These are phyloP conservation scores for Boletus tomentosulus DNA, from an alignment of 768 basidiomycete genomes.

Conservation along the genomic window DNA sequence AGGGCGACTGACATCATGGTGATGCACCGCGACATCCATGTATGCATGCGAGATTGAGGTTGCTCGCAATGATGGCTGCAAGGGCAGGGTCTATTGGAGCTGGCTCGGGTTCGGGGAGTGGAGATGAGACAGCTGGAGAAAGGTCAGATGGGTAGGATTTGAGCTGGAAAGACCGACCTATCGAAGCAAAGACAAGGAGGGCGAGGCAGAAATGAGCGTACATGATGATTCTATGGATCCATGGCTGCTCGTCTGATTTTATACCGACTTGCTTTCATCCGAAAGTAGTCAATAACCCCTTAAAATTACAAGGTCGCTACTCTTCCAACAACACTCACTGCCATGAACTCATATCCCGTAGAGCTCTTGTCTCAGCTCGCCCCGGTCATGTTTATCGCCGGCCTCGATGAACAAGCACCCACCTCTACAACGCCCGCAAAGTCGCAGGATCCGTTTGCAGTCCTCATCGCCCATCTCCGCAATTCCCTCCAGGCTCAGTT, in stretches of 20 bases:
- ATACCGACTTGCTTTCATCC: neutral
- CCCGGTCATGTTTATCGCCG: constrained; percentile 81
- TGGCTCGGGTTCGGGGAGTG: constrained; percentile 20
- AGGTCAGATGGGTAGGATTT: neutral
- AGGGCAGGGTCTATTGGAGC: constrained; percentile 21
- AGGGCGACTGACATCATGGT: constrained; percentile 17
- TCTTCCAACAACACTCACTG: neutral
- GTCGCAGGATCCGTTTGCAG: constrained; percentile 55
- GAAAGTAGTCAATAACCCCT: neutral
- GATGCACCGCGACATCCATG: constrained; percentile 20
- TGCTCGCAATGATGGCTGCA: constrained; percentile 18
- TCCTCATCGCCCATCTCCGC: constrained; percentile 59
- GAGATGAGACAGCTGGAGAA: constrained; percentile 19
- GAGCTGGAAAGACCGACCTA: constrained; percentile 12
- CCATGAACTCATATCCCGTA: constrained; percentile 90
- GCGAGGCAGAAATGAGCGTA: constrained; percentile 14
- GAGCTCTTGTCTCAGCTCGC: constrained; percentile 86
- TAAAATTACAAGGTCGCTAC: too few relatives aligned
- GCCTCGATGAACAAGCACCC: constrained; percentile 5
- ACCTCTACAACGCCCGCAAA: constrained; percentile 9
- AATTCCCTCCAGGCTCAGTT: constrained; percentile 63
- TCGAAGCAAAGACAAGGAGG: constrained; percentile 17
- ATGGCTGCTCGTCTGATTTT: neutral
- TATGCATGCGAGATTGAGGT: constrained; percentile 22
- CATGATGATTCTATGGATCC: constrained; percentile 5